phyloP scores from a whole-genome alignment of 306 rosid species.

The Glycine latifolia region DNA sequence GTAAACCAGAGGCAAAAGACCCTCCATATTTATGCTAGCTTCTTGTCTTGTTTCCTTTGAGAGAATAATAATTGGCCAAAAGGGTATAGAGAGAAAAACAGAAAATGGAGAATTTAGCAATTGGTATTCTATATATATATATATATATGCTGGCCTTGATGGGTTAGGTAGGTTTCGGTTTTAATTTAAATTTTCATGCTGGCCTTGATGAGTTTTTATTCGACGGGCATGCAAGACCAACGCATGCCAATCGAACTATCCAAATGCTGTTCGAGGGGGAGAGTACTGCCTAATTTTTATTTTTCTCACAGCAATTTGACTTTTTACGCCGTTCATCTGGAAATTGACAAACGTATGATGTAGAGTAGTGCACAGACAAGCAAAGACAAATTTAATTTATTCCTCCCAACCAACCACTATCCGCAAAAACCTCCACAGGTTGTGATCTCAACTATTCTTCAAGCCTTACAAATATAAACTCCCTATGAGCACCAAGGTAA shows the following conservation, averaged over 20 bases:
- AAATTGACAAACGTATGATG: neutral
- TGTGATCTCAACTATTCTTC: neutral
- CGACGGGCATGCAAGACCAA: neutral
- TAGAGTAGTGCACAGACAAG: slow-evolving; percentile 23
- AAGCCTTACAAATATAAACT: neutral
- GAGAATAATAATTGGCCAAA: neutral
- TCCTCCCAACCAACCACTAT: neutral
- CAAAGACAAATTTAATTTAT: neutral
- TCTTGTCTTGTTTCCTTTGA: no score
- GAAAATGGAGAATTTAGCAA: slow-evolving; percentile 1
- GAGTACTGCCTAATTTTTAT: neutral
- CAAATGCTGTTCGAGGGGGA: neutral
- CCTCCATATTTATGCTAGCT: slow-evolving; percentile 47
- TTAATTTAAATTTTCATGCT: no score
- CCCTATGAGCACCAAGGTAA: neutral
- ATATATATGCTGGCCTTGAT: neutral
- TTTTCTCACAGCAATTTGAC: slow-evolving; percentile 31
- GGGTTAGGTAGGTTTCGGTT: no score
- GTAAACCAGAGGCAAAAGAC: slow-evolving; percentile 54
- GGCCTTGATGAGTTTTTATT: slow-evolving; percentile 14
- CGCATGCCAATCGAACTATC: slow-evolving; percentile 14
- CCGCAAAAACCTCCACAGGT: neutral
- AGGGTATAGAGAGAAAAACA: no score
- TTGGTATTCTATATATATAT: neutral
- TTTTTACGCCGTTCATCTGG: slow-evolving; percentile 19